Evolutionary conservation across 2,329 filamentous ascomycete species (phyloP), one percentile per base, ranked within the genome.

Genomic region (Exophiala bonariae): DNA sequence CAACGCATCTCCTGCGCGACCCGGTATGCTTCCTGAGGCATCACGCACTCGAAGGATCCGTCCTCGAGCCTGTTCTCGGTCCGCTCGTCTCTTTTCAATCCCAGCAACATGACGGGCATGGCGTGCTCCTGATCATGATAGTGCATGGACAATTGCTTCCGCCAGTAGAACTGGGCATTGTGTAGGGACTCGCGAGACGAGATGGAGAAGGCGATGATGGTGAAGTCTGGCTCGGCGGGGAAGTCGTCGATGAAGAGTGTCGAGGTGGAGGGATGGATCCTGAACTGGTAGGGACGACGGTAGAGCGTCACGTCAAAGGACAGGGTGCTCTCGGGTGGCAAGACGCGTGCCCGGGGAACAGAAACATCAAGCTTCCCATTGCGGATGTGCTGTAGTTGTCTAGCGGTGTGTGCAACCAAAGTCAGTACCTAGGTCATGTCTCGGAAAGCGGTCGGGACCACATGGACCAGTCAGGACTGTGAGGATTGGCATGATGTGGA

Each of bases 1-100:
- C 76, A 80, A 18, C 79, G 69, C 66, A 83, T 76, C 56, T 80
- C 76, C 56, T 81, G 79, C 13, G 81, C 80, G 5, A 79, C 80
- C 63, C 59, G 76, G 68, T 75, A 80, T 66, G 54, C 79, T 74
- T 72, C 57, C 61, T 66, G 56, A 64, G 36, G 62, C 65, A 28
- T 66, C 59, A 54, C 58, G 47, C 65, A 67, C 16, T 61, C 60
- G 26, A 66, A 64, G 1, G 33, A 49, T 14, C 53, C 55, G 19
- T 56, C 50, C 19, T 56, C 52, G 23, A 49, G 35, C 41, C 37
- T 49, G 22, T 54, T 22, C 13, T 56, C 55, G 9, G 47, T 58
- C 3, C 49, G 48, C 28, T 52, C 59, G 60, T 84, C 81, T 39
- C 81, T 64, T 61, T 83, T 80, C 54, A 84, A 57, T 0, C 81